Percentiles rank a stretch among this genome's conserved stretches.
Evolutionary conservation across 2,329 filamentous ascomycete species (phyloP).

Genomic region (Lasiodiplodia theobromae): DNA sequence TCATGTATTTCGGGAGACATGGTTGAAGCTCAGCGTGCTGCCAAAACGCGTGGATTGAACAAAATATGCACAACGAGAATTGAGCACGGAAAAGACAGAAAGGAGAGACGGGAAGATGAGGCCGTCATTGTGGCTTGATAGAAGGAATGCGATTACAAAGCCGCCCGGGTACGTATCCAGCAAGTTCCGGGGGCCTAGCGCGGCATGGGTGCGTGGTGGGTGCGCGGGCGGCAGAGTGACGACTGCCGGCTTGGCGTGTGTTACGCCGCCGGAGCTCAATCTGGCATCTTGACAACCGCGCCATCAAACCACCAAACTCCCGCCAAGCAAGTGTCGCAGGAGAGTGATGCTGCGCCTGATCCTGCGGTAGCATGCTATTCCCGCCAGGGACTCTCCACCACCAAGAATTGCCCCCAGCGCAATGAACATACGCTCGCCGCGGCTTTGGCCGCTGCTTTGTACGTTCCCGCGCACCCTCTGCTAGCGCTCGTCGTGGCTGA

Average conservation of each 20-base stretch:
- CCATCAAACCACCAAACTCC: conserved; percentile 1
- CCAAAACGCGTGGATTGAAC: neutral
- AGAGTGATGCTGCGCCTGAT: conserved; percentile 10
- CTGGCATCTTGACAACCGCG: conserved; percentile 28
- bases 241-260: conserved; percentile 16
- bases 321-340: conserved; percentile 8
- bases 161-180: no score
- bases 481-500: neutral
- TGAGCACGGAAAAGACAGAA: neutral
- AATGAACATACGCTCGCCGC: conserved; percentile 22
- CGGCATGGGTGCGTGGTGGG: neutral
- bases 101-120: neutral
- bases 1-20: conserved; percentile 5
- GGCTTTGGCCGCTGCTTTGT: conserved; percentile 31
- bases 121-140: conserved; percentile 1
- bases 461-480: neutral
- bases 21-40: neutral
- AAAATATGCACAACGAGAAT: neutral
- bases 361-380: conserved; percentile 17
- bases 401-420: conserved; percentile 22
- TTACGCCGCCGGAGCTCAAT: conserved; percentile 9
- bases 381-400: neutral
- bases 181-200: neutral
- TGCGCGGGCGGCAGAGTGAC: neutral
- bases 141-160: conserved; percentile 29